phyloP scores from a whole-genome alignment of 345 rosid species.

The Euphorbia pulcherrima region DNA sequence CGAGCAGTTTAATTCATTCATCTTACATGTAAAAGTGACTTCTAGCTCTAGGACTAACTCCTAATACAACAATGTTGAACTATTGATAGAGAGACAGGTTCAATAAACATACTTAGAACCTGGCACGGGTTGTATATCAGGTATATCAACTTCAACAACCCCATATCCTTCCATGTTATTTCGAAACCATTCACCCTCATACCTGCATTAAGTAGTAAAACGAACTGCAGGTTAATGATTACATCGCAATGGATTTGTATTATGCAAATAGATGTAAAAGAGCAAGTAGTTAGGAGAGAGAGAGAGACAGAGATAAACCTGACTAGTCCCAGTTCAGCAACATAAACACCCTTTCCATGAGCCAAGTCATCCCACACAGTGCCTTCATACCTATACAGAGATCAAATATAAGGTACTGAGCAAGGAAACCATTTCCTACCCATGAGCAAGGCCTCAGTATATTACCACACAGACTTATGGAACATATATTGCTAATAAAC shows the following conservation, averaged over 20 bases:
- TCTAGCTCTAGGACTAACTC: neutral
- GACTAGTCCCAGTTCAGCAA: conserved; percentile 72
- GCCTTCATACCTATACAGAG: conserved; percentile 70
- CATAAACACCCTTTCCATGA: conserved; percentile 91
- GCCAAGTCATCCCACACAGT: conserved; percentile 96
- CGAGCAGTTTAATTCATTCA: conserved; percentile 14
- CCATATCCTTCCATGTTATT: conserved; percentile 89
- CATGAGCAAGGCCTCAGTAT: neutral
- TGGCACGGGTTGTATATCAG: conserved; percentile 82
- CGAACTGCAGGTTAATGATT: neutral
- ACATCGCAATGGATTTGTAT: neutral
- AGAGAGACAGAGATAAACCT: conserved; percentile 41
- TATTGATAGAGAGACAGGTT: conserved; percentile 12
- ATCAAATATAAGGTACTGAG: conserved; percentile 14
- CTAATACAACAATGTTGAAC: neutral
- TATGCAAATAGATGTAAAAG: neutral
- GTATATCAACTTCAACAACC: conserved; percentile 85
- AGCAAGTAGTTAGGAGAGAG: neutral
- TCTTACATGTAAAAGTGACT: neutral
- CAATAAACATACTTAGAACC: conserved; percentile 71
- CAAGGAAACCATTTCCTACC: neutral
- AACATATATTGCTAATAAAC: neutral
- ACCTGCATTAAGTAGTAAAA: conserved; percentile 37
- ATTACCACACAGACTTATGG: neutral
- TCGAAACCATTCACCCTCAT: conserved; percentile 97